Evolutionary conservation across 169 alveolate genomes (phyloP), one percentile per base, ranked within the genome.

Genomic region (Cryptosporidium ryanae): DNA sequence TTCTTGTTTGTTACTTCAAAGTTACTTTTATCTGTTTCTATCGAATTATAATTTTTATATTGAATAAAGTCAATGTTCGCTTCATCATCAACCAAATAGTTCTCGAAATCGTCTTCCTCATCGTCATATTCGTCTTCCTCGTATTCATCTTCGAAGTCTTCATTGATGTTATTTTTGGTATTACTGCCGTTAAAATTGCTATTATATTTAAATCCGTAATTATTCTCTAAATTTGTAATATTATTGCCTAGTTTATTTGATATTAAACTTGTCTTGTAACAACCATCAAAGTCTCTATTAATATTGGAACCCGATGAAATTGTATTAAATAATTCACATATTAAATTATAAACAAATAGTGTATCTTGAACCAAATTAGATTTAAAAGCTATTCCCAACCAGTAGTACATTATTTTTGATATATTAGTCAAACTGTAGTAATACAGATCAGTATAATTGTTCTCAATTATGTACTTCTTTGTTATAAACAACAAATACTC

Each of bases 101-200:
- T 68, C n/a, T 68, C 83, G 12, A 50, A 64, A 68, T 52, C 65
- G 13, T 68, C 83, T 18, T 68, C 83, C 17, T 68, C 83, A 5
- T 67, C 82, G 27, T 68, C 83, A 32, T 49, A 8, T 1, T 68
- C 83, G 7, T 52, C 65, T 31, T 68, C 29, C 6, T 52, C 54
- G 3, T 68, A 59, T 0, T 68, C 66, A 31, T 59, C 43, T n/a
- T 52, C 83, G 4, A 49, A 68, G 25, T 66, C 34, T 15, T 68
- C 83, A 23, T 55, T 65, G 8, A 27, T 15, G 31, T 29, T 17
- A 31, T 54, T 49, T 38, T 25, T 68, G 27, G 12, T 52, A 52
- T 52, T 52, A 12, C 13, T 52, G 27, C 6, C 13, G 63, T 5
- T 8, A 23, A 25, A 10, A 5, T n/a, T 5, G 21, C 82, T 21